phyloP scores from a whole-genome alignment of 139 green algal genomes.

The Chlamydomonas asymmetrica region DNA sequence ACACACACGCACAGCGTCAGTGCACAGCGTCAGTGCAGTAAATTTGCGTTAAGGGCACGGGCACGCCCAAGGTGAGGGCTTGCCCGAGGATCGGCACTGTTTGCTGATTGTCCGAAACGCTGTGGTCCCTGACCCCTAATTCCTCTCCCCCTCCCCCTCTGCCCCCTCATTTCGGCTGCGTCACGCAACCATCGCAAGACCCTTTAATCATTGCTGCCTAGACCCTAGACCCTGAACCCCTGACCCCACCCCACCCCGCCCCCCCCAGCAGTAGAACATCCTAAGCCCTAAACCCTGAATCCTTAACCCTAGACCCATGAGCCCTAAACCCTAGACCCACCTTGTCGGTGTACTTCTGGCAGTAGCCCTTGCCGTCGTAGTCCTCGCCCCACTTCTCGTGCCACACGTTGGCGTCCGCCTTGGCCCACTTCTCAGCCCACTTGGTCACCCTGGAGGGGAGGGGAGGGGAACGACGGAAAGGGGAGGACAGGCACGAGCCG shows the following conservation, averaged over 20 bases:
- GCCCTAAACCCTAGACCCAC: background rate
- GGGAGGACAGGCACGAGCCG: background rate
- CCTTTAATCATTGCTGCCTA: too few species aligned
- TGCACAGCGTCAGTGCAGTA: background rate
- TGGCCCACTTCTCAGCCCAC: conserved; percentile 87
- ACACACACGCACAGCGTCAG: background rate
- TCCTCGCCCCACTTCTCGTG: conserved; percentile 89
- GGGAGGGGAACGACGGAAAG: background rate
- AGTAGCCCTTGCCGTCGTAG: conserved; percentile 68
- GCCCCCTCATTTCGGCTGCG: too few species aligned
- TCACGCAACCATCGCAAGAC: too few species aligned
- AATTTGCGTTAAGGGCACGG: background rate
- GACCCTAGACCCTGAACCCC: too few species aligned
- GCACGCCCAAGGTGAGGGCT: background rate
- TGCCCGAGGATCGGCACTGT: background rate
- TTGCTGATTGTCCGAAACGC: too few species aligned
- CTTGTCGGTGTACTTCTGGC: conserved; percentile 82
- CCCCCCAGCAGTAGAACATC: too few species aligned
- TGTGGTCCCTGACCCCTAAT: too few species aligned
- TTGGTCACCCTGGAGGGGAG: conserved; percentile 71
- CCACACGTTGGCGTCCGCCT: conserved; percentile 74
- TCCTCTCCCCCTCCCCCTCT: too few species aligned
- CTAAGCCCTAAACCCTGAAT: too few species aligned
- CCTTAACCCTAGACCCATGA: too few species aligned
- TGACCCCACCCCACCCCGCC: too few species aligned